Percentiles rank a stretch among this genome's conserved stretches.
These are phyloP conservation scores for Typha latifolia DNA, from an alignment of 176 grass and related monocot species.

Conservation along the genomic window DNA sequence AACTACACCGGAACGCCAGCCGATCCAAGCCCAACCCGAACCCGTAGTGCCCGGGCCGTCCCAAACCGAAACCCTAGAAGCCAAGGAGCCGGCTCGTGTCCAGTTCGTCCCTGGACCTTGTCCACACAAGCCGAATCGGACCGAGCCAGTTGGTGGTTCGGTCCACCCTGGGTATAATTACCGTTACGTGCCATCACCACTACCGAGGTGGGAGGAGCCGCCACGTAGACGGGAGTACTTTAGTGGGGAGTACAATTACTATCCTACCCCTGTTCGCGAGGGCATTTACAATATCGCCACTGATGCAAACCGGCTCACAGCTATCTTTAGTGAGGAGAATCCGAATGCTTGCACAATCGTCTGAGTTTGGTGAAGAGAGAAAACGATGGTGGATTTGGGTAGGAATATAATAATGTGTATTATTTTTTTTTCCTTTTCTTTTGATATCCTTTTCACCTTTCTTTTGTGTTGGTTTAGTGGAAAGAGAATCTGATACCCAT, in stretches of 20 bases:
- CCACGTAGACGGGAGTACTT: slow-evolving; percentile 76
- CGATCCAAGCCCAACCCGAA: slow-evolving; percentile 2
- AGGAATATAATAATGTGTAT: slow-evolving; percentile 19
- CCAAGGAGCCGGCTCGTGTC: slow-evolving; percentile 27
- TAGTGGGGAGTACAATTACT: slow-evolving; percentile 73
- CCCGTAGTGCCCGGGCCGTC: background rate
- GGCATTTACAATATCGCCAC: slow-evolving; percentile 94
- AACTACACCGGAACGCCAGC: background rate
- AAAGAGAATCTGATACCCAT: slow-evolving; percentile 44
- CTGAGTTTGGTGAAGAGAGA: slow-evolving; percentile 23
- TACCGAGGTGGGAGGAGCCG: slow-evolving; percentile 68
- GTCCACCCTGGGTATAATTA: slow-evolving; percentile 7
- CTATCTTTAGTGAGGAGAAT: slow-evolving; percentile 99
- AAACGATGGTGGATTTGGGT: slow-evolving; percentile 12
- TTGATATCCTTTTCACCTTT: background rate
- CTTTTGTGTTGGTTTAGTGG: slow-evolving; percentile 13
- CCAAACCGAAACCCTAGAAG: slow-evolving; percentile 25
- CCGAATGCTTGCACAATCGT: slow-evolving; percentile 83
- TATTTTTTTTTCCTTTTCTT: background rate
- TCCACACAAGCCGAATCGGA: slow-evolving; percentile 7
- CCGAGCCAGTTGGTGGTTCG: background rate
- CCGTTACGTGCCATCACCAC: slow-evolving; percentile 70
- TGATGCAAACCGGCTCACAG: slow-evolving; percentile 76
- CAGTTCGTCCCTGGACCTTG: slow-evolving; percentile 21
- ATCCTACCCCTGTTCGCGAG: slow-evolving; percentile 88